Percentiles rank a stretch among this genome's conserved stretches.
phyloP scores from a whole-genome alignment of 108 stramenopile genomes.

The Pseudonitzschia multistriata region DNA sequence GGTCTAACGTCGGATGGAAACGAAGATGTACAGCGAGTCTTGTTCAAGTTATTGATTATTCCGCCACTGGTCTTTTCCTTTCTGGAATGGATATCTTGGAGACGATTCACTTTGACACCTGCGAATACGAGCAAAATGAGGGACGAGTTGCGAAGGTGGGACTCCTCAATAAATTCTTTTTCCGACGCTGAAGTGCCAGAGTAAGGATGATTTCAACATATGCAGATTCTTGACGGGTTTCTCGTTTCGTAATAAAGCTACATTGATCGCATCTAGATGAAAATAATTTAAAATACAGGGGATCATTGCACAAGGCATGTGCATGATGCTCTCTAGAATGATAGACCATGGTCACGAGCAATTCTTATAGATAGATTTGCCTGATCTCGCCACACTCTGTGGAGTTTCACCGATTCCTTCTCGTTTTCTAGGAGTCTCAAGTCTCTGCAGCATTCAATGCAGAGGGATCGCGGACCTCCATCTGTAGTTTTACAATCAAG shows the following conservation, averaged over 20 bases:
- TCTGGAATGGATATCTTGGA: constrained; percentile 44
- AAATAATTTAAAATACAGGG: too few species aligned
- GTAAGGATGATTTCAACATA: background rate
- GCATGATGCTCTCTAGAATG: background rate
- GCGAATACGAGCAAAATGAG: constrained; percentile 26
- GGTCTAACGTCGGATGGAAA: constrained; percentile 23
- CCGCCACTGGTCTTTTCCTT: constrained; percentile 50
- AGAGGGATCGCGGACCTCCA: constrained; percentile 33
- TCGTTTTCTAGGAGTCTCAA: constrained; percentile 16
- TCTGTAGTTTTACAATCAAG: constrained; percentile 10
- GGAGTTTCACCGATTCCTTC: constrained; percentile 15
- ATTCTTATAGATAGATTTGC: constrained; percentile 21
- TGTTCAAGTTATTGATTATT: constrained; percentile 44
- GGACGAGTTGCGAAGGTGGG: constrained; percentile 15
- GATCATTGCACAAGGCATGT: too few species aligned
- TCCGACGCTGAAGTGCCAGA: background rate
- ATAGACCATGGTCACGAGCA: constrained; percentile 3
- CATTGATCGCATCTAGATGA: too few species aligned
- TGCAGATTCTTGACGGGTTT: background rate
- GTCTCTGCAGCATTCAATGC: constrained; percentile 29
- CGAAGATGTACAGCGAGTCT: constrained; percentile 21
- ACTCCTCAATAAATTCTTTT: background rate
- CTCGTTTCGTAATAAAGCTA: background rate
- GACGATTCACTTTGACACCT: constrained; percentile 38
- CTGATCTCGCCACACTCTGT: constrained; percentile 28